Conservation (phyloP, 2,329 filamentous ascomycete genomes). For the Claviceps sp. region DNA sequence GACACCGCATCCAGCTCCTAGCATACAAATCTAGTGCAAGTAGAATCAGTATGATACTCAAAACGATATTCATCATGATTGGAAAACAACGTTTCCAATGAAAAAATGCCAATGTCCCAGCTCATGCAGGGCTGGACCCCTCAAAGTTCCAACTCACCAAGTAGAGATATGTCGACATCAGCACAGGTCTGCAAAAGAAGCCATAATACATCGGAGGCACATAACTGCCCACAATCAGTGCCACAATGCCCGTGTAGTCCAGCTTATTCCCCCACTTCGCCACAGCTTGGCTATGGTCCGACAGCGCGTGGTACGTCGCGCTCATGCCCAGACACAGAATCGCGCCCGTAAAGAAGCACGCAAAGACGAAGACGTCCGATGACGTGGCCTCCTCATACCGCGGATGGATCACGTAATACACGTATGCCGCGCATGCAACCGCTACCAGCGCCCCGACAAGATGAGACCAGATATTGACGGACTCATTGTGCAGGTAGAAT, state of each 20-base stretch:
- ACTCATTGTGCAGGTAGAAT: slow-evolving; percentile 45
- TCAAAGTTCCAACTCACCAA: slow-evolving; percentile 41
- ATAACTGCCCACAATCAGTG: slow-evolving; percentile 82
- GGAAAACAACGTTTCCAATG: neutral
- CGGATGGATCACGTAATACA: slow-evolving; percentile 46
- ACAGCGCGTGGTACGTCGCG: slow-evolving; percentile 71
- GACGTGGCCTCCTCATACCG: slow-evolving; percentile 50
- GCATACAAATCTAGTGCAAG: slow-evolving; percentile 50
- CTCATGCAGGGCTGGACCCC: too few relatives aligned
- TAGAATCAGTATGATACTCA: neutral
- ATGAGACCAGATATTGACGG: slow-evolving; percentile 51
- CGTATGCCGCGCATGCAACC: slow-evolving; percentile 31
- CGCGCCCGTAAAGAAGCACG: slow-evolving; percentile 67
- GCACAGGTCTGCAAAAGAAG: slow-evolving; percentile 53
- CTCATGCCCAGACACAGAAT: slow-evolving; percentile 65
- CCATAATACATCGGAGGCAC: slow-evolving; percentile 82
- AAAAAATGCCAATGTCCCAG: too few relatives aligned
- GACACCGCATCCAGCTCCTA: slow-evolving; percentile 62
- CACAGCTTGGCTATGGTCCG: slow-evolving; percentile 69
- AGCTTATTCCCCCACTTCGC: slow-evolving; percentile 80
- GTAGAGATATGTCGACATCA: slow-evolving; percentile 60
- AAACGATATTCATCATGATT: too few relatives aligned
- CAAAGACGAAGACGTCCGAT: slow-evolving; percentile 58
- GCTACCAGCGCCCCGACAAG: slow-evolving; percentile 52
- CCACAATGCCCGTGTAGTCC: slow-evolving; percentile 89